These are phyloP conservation scores for Ogataea polymorpha DNA, from an alignment of 805 yeast genomes.

Conservation along the genomic window DNA sequence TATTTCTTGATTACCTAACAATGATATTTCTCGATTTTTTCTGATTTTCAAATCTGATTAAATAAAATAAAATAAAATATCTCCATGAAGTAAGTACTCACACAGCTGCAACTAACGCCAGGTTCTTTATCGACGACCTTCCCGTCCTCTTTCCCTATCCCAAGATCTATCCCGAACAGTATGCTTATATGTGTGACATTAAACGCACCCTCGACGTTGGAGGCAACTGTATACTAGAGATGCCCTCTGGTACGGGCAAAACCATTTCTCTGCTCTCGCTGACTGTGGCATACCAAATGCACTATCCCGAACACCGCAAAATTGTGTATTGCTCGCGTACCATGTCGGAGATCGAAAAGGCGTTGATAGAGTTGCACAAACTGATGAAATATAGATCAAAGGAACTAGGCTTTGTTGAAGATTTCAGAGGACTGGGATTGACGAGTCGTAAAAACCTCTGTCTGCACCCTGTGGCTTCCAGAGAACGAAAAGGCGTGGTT, in stretches of 20 bases:
- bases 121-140: slow-evolving; percentile 90
- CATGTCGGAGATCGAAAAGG: slow-evolving; percentile 98
- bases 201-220: slow-evolving; percentile 93
- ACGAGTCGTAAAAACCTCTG: slow-evolving; percentile 94
- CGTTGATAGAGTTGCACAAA: slow-evolving; percentile 82
- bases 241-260: slow-evolving; percentile 99
- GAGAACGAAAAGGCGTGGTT: slow-evolving; percentile 84
- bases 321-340: slow-evolving; percentile 98
- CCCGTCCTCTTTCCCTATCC: slow-evolving; percentile 97
- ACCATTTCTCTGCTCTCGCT: slow-evolving; percentile 88
- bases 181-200: slow-evolving; percentile 95
- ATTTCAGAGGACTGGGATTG: slow-evolving; percentile 89
- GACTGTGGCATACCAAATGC: slow-evolving; percentile 93
- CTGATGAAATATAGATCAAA: slow-evolving; percentile 83
- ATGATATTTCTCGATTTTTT: too few relatives aligned
- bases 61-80: too few relatives aligned
- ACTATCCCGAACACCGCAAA: slow-evolving; percentile 89
- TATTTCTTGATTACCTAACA: too few relatives aligned
- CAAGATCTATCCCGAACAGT: slow-evolving; percentile 95
- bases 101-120: slow-evolving; percentile 25
- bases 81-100: slow-evolving; percentile 7
- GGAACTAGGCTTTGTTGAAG: slow-evolving; percentile 84
- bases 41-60: too few relatives aligned
- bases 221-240: slow-evolving; percentile 93
- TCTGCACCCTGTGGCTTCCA: slow-evolving; percentile 80